Base-by-base conservation (phyloP, 805 yeast species). In the Kuraishia cidri region DNA sequence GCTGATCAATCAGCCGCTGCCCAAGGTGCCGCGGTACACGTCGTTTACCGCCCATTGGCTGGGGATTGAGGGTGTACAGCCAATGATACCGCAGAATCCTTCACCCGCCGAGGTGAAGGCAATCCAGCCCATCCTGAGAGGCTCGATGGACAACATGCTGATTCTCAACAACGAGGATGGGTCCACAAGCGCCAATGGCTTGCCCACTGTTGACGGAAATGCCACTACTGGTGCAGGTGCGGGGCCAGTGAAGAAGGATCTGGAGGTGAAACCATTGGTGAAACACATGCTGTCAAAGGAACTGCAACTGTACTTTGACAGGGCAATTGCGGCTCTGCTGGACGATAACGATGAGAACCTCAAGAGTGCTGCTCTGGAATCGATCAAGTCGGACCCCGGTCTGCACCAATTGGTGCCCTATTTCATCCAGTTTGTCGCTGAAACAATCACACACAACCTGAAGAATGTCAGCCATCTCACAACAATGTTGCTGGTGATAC, bases 31-130 rank as follows among this genome's bases (percentile, higher is more conserved):
- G 4, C 70, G 97, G 37, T 78, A 80, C 38, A 79, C 94, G 3
- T 79, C 95, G 1, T 88, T 84, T 54, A 87, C 97, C 1, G 94
- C 97, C 5, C 94, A 83, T 53, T 90, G 98, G 97, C 66, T 94
- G 21, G 97, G 98, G 0, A 84, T 92, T 34, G 99, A 92, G 57
- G 99, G 99, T 37, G 95, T 92, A 6, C 99, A 92, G 52, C 98
- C 99, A 1, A 79, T 92, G 21, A 90, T 92, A 35, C 94, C 97
- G 2, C 98, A 94, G 58, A 92, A 92, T 59, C 99, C 99, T 16
- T 70, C 79, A 31, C 72, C 78, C 14, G 67, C 75, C 32, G 97
- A 88, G 44, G 79, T 90, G 40, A 76, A 78, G 50, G 71, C 75
- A 22, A 60, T 85, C 35, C 83, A 94, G 13, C 86, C 95, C 4